Evolutionary conservation across 1,139 yeast genomes (phyloP).

Genomic region (Arxiozyma telluris): DNA sequence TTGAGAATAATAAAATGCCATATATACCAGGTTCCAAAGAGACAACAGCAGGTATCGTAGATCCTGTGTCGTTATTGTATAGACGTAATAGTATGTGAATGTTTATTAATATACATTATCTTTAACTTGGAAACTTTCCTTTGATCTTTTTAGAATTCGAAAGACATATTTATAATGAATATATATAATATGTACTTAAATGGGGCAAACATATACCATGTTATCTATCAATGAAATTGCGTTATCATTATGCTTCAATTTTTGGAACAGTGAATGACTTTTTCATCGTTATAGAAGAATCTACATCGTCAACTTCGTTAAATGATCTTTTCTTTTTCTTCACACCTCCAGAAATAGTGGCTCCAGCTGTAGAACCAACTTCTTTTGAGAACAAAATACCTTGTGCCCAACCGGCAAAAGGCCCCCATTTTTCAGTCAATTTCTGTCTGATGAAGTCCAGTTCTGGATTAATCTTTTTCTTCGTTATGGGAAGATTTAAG

Average conservation of each 20-base stretch:
- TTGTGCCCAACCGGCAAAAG: slow-evolving; percentile 97
- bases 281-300: slow-evolving; percentile 5
- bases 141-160: neutral
- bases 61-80: slow-evolving; percentile 30
- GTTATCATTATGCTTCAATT: slow-evolving; percentile 1
- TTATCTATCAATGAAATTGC: neutral
- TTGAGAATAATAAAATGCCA: slow-evolving; percentile 48
- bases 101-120: neutral
- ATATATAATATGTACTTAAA: neutral
- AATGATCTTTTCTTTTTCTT: slow-evolving; percentile 15
- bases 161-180: neutral
- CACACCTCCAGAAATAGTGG: slow-evolving; percentile 24
- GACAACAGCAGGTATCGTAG: slow-evolving; percentile 8
- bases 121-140: slow-evolving; percentile 14
- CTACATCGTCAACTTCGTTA: slow-evolving; percentile 9
- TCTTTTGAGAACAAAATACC: slow-evolving; percentile 85
- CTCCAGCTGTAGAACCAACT: slow-evolving; percentile 47
- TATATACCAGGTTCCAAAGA: slow-evolving; percentile 45
- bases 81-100: slow-evolving; percentile 53
- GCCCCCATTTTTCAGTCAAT: slow-evolving; percentile 71
- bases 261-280: slow-evolving; percentile 1
- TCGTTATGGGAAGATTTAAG: slow-evolving; percentile 26
- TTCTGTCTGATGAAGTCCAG: slow-evolving; percentile 44
- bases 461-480: slow-evolving; percentile 49
- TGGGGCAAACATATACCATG: neutral